Evolutionary conservation across 2,329 filamentous ascomycete genomes (phyloP), one percentile per base, ranked within the genome.

Genomic region (Trichoderma atrobrunneum): DNA sequence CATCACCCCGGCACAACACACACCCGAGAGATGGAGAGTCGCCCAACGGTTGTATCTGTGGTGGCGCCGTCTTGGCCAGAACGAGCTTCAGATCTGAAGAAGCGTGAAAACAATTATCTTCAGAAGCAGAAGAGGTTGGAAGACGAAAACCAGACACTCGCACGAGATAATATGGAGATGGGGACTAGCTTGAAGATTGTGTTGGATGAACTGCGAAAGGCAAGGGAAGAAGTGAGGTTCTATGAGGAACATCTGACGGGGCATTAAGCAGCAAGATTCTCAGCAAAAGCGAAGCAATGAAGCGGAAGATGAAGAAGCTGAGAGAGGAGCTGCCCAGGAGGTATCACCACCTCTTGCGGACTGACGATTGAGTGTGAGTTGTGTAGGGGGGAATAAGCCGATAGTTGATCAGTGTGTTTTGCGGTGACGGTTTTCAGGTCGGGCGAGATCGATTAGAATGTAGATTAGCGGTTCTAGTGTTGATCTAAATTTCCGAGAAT

Each of bases 11-110:
- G 78, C 24, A 81, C 83, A 7, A 77, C 78, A 72, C 78, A 83
- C 34, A 88, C 86, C 1, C 78, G 81, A n/a, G 77, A 81, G 69
- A 79, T 86, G 28, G 86, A 88, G 77, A 75, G 75, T 24, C 79
- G 79, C 21, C 87, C 87, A 11, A 86, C 78, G 2, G 76, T 81
- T 0, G 77, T 81, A 7, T 79, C 79, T 2, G 74, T 80, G 7
- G 76, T 77, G 39, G 76, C 78, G 21, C 78, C 79, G 3, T 75
- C 73, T 7, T 80, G 78, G 77, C 77, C 80, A 5, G 75, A 77
- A 70, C 77, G 82, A 10, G 81, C 80, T 36, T 81, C 81, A 21
- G 76, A 77, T 11, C 77, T 78, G 72, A 76, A 81, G 72, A 28
- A 65, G 21, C 78, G 76, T 68, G 73, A 75, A 69, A 74, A 74